Evolutionary conservation across 352 stramenopile genomes (phyloP).

Genomic region (Thalassiosira mediterranea): DNA sequence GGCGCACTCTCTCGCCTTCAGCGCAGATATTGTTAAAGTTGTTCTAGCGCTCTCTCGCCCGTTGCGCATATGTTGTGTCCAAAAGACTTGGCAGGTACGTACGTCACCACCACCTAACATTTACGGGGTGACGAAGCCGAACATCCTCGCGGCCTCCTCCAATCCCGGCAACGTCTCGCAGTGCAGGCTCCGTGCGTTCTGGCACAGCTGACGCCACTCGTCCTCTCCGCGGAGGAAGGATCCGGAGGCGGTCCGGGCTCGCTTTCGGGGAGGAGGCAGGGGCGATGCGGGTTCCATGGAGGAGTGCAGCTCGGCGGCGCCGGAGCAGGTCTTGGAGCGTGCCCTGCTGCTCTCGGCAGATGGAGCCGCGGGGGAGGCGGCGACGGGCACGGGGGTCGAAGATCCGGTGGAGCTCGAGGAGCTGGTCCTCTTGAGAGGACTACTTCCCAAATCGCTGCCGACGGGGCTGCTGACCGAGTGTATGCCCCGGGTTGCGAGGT

Average conservation of each 20-base stretch:
- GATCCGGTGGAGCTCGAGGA: not conserved
- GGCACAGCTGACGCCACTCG: conserved; percentile 34
- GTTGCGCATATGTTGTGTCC: no score
- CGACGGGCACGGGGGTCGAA: not conserved
- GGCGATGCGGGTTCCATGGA: not conserved
- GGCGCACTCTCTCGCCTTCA: no score
- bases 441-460: not conserved
- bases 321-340: not conserved
- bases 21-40: no score
- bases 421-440: conserved; percentile 1
- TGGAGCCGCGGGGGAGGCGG: not conserved
- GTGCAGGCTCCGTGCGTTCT: conserved; percentile 7
- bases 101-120: no score
- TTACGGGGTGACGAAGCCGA: conserved; percentile 66
- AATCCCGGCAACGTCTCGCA: conserved; percentile 54
- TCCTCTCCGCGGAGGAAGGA: conserved; percentile 12
- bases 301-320: not conserved
- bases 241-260: conserved; percentile 5
- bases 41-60: no score
- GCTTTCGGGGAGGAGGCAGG: conserved; percentile 2
- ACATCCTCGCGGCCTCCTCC: conserved; percentile 65
- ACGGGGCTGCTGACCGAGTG: conserved; percentile 16
- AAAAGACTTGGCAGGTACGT: no score
- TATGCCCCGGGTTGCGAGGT: conserved; percentile 42
- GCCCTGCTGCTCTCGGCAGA: not conserved